phyloP scores from a whole-genome alignment of 208 protist genomes.

The Trypanosoma caninum region DNA sequence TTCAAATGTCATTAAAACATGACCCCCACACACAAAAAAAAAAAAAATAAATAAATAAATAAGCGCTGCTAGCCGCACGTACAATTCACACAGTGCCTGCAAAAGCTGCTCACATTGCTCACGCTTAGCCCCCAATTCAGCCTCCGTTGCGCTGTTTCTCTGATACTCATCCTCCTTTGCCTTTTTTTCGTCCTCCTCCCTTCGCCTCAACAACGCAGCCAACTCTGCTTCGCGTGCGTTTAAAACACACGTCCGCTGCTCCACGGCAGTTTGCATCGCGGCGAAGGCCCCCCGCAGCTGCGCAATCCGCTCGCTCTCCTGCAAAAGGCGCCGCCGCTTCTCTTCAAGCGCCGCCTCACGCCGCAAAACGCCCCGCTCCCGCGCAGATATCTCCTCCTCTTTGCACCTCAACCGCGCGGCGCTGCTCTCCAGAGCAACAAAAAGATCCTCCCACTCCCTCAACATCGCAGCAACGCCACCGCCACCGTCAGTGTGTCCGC shows the following conservation, averaged over 20 bases:
- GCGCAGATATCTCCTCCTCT: conserved; percentile 8
- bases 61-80: neutral
- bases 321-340: neutral
- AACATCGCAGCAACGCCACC: neutral
- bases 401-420: neutral
- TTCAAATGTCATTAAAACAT: no score
- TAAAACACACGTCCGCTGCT: conserved; percentile 8
- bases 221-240: conserved; percentile 13
- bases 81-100: neutral
- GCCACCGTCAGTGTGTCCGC: neutral
- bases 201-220: neutral
- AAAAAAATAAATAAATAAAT: neutral
- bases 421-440: conserved; percentile 4
- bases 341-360: neutral
- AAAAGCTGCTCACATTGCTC: conserved; percentile 1
- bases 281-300: neutral
- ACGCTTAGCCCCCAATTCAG: neutral
- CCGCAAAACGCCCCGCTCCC: neutral
- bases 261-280: neutral
- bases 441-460: conserved; percentile 8
- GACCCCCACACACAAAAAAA: no score
- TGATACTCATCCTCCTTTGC: neutral
- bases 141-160: no score
- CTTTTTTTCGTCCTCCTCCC: neutral
- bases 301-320: conserved; percentile 3